phyloP scores from a whole-genome alignment of 352 stramenopile species.

The Globisporangium cylindrosporum region DNA sequence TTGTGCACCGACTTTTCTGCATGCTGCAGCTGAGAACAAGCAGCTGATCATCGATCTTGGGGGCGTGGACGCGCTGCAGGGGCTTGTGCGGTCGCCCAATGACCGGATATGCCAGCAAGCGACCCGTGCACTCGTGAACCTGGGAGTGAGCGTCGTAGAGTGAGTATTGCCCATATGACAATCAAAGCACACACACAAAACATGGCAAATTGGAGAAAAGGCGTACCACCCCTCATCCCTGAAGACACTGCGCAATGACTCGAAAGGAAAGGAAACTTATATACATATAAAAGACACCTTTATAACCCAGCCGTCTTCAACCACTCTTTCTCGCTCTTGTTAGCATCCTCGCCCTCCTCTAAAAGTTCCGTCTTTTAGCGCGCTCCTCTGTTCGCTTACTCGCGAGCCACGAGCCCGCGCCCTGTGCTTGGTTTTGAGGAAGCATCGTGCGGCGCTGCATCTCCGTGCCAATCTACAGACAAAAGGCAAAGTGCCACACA shows the following conservation, averaged over 20 bases:
- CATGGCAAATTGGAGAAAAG: slow-evolving; percentile 14
- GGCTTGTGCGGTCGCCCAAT: slow-evolving; percentile 73
- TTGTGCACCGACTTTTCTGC: neutral
- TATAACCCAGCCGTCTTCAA: neutral
- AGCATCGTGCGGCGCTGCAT: slow-evolving; percentile 89
- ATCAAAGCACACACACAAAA: neutral
- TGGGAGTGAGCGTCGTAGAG: slow-evolving; percentile 84
- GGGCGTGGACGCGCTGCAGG: slow-evolving; percentile 79
- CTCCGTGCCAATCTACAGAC: slow-evolving; percentile 73
- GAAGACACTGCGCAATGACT: neutral
- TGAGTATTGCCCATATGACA: slow-evolving; percentile 18
- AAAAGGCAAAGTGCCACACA: neutral
- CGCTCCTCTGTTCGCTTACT: slow-evolving; percentile 84
- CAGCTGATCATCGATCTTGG: slow-evolving; percentile 82
- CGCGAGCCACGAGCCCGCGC: slow-evolving; percentile 70
- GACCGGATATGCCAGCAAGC: slow-evolving; percentile 90
- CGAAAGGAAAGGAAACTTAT: neutral
- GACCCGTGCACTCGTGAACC: slow-evolving; percentile 82
- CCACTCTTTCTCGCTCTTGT: neutral
- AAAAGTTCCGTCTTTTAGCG: slow-evolving; percentile 74
- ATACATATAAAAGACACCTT: slow-evolving; percentile 2
- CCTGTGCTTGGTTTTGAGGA: slow-evolving; percentile 55
- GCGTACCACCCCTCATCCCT: slow-evolving; percentile 14
- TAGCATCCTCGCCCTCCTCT: slow-evolving; percentile 7
- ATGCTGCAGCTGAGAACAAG: slow-evolving; percentile 80